These are phyloP conservation scores for Gymnopus androsaceus DNA, from an alignment of 1,284 basidiomycete species.

Conservation along the genomic window DNA sequence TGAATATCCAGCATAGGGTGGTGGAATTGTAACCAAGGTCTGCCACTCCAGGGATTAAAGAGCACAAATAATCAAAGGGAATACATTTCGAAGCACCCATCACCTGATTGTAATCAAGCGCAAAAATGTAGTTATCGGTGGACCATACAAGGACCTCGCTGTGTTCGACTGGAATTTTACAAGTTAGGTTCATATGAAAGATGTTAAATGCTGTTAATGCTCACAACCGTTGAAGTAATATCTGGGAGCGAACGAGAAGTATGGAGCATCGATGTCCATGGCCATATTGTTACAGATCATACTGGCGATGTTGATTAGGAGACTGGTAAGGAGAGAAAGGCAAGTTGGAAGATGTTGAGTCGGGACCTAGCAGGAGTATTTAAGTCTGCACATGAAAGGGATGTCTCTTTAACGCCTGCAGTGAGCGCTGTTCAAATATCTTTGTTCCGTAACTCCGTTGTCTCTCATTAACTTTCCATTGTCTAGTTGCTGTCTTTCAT, in stretches of 20 bases:
- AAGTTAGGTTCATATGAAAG: neutral
- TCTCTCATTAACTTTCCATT: too few species aligned
- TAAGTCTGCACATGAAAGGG: too few species aligned
- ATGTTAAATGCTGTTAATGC: neutral
- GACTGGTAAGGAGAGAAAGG: too few species aligned
- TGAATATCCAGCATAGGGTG: neutral
- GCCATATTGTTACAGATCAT: neutral
- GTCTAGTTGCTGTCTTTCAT: too few species aligned
- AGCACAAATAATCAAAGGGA: neutral
- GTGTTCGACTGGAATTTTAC: neutral
- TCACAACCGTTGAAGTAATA: neutral
- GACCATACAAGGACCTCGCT: neutral
- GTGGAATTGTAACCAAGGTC: neutral
- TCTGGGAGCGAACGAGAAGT: neutral
- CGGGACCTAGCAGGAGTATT: too few species aligned
- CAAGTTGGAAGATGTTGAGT: too few species aligned
- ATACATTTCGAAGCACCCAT: neutral
- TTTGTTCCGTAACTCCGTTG: too few species aligned
- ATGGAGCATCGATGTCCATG: neutral
- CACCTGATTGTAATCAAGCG: neutral
- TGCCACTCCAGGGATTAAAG: neutral
- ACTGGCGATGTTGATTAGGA: neutral
- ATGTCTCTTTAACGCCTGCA: too few species aligned
- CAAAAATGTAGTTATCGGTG: neutral
- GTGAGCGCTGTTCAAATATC: too few species aligned